Evolutionary conservation across 1,139 yeast species (phyloP).

Genomic region (Scheffersomyces segobiensis): DNA sequence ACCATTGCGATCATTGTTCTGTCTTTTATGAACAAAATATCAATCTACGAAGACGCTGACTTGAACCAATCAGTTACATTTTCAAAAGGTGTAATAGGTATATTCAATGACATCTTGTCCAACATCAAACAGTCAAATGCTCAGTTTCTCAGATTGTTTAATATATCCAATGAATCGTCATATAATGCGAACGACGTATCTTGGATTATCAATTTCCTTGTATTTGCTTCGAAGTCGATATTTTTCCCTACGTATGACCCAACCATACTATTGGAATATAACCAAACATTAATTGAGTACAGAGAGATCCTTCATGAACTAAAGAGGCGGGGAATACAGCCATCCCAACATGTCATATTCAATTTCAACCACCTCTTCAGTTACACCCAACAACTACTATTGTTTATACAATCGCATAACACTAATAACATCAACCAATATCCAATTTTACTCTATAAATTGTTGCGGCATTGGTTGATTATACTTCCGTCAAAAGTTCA

Average conservation of each 20-base stretch:
- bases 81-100: constrained; percentile 24
- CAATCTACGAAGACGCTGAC: constrained; percentile 24
- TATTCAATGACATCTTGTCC: constrained; percentile 21
- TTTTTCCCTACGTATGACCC: constrained; percentile 24
- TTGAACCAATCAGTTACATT: constrained; percentile 23
- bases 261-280: constrained; percentile 19
- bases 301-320: constrained; percentile 4
- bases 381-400: constrained; percentile 6
- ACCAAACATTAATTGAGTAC: constrained; percentile 13
- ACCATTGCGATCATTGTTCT: constrained; percentile 23
- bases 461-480: constrained; percentile 27
- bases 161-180: background rate
- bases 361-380: constrained; percentile 14
- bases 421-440: constrained; percentile 8
- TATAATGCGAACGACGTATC: constrained; percentile 13
- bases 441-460: constrained; percentile 15
- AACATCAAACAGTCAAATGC: constrained; percentile 1
- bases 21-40: constrained; percentile 24
- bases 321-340: constrained; percentile 1
- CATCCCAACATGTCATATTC: constrained; percentile 7
- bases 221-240: constrained; percentile 23
- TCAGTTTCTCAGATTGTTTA: background rate
- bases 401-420: constrained; percentile 4
- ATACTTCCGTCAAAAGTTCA: constrained; percentile 24
- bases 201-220: constrained; percentile 18